Evolutionary conservation across 805 yeast genomes (phyloP).

Genomic region (Myxozyma monticola): DNA sequence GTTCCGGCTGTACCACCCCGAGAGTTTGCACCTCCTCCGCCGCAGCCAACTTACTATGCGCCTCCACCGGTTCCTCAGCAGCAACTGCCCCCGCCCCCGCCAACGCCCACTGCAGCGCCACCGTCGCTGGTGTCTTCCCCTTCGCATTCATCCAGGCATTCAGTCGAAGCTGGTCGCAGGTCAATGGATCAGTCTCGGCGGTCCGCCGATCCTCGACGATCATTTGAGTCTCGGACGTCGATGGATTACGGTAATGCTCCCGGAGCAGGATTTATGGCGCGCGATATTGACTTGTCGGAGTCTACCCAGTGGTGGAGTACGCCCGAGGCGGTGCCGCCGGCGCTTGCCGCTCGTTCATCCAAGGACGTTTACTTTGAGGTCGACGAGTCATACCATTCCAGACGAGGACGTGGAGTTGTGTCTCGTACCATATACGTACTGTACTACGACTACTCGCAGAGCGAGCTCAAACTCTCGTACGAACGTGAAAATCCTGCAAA

Average conservation of each 20-base stretch:
- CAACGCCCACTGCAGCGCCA: conserved; percentile 29
- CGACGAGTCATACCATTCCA: conserved; percentile 55
- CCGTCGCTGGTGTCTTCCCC: conserved; percentile 35
- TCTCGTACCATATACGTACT: conserved; percentile 70
- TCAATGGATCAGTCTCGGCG: conserved; percentile 10
- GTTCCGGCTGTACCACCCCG: background rate
- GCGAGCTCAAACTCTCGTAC: conserved; percentile 58
- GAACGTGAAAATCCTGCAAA: conserved; percentile 55
- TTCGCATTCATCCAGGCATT: background rate
- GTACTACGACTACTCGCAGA: conserved; percentile 70
- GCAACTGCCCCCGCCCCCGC: conserved; percentile 31
- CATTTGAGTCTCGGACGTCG: conserved; percentile 30
- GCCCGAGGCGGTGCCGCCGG: conserved; percentile 56
- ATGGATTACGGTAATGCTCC: conserved; percentile 8
- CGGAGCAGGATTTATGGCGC: conserved; percentile 32
- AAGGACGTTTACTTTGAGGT: conserved; percentile 62
- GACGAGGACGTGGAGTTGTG: conserved; percentile 55
- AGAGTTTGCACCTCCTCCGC: conserved; percentile 20
- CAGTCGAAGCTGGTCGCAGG: conserved; percentile 15
- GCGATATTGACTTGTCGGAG: conserved; percentile 40
- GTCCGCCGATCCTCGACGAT: conserved; percentile 28
- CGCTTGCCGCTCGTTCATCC: conserved; percentile 43
- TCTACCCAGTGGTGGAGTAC: conserved; percentile 67
- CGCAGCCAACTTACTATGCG: conserved; percentile 25
- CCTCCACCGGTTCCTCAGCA: conserved; percentile 23